Percentiles rank a stretch among this genome's conserved stretches.
These are phyloP conservation scores for Maudiozyma serrabonitensis DNA, from an alignment of 805 yeast species.

Conservation along the genomic window DNA sequence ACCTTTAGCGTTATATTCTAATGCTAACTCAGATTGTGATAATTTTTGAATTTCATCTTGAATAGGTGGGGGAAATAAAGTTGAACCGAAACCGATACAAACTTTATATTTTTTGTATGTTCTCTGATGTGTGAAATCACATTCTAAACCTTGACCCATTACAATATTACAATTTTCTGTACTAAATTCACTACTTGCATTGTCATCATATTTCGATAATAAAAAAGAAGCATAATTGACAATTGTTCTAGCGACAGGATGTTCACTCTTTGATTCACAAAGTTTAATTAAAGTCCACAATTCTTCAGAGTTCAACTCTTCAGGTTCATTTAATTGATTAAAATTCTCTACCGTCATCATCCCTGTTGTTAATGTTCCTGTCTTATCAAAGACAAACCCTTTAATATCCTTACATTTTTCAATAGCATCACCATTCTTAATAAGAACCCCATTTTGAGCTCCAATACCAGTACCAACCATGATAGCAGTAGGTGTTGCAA, in stretches of 20 bases:
- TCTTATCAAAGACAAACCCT: conserved; percentile 66
- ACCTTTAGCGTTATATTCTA: conserved; percentile 14
- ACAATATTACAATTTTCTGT: conserved; percentile 22
- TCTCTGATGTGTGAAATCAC: conserved; percentile 1
- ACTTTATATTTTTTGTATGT: conserved; percentile 27
- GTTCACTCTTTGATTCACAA: conserved; percentile 2
- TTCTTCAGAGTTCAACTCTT: conserved; percentile 4
- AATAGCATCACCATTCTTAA: conserved; percentile 86
- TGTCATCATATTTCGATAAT: not conserved
- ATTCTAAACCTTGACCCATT: conserved; percentile 33
- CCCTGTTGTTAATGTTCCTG: conserved; percentile 91
- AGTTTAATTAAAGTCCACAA: conserved; percentile 5
- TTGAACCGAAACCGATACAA: conserved; percentile 46
- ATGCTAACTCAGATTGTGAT: conserved; percentile 11
- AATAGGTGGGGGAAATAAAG: conserved; percentile 18
- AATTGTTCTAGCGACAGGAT: conserved; percentile 16
- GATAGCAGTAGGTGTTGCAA: conserved; percentile 97
- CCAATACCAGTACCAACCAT: conserved; percentile 99
- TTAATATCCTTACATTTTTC: conserved; percentile 51
- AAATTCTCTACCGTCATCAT: conserved; percentile 43
- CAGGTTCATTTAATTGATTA: not conserved
- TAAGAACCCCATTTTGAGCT: conserved; percentile 77
- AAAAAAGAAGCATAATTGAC: not conserved
- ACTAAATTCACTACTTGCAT: not conserved
- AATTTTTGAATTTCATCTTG: conserved; percentile 5